Evolutionary conservation across 2,329 filamentous ascomycete genomes (phyloP).

Genomic region (Trichoderma oligosporum): DNA sequence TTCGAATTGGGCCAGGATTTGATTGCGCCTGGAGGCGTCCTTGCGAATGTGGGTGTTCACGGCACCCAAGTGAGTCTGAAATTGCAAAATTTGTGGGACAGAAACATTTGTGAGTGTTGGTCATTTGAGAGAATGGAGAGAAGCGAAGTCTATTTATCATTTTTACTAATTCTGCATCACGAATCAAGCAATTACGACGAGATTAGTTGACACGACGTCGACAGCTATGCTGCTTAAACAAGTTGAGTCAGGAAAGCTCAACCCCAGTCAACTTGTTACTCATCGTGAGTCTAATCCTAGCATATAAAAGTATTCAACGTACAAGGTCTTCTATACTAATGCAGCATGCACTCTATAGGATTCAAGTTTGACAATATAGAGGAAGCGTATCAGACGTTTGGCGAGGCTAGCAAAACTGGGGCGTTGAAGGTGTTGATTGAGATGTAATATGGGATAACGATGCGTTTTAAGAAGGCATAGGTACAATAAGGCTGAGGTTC

Average conservation of each 20-base stretch:
- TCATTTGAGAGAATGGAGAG: neutral
- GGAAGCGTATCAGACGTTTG: constrained; percentile 43
- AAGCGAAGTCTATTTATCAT: neutral
- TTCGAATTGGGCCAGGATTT: constrained; percentile 53
- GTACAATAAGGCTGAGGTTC: no score
- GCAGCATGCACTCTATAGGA: constrained; percentile 26
- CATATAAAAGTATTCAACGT: neutral
- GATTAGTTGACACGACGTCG: constrained; percentile 45
- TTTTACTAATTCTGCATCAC: neutral
- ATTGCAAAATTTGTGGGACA: constrained; percentile 52
- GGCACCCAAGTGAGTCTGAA: constrained; percentile 50
- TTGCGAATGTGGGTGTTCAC: constrained; percentile 58
- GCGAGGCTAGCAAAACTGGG: constrained; percentile 38
- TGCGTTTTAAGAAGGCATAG: no score
- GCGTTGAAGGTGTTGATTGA: constrained; percentile 45
- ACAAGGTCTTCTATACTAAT: neutral
- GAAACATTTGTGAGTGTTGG: constrained; percentile 46
- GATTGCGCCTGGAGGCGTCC: constrained; percentile 49
- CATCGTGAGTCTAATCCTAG: constrained; percentile 35
- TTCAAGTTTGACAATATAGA: constrained; percentile 43
- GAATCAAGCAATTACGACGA: constrained; percentile 41
- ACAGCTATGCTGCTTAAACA: constrained; percentile 49
- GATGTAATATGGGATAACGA: neutral
- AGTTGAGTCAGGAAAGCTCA: constrained; percentile 39
- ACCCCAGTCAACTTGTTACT: constrained; percentile 43